Percentiles rank a stretch among this genome's conserved stretches.
Evolutionary conservation across 2,329 filamentous ascomycete species (phyloP).

Genomic region (Metarhizium album): DNA sequence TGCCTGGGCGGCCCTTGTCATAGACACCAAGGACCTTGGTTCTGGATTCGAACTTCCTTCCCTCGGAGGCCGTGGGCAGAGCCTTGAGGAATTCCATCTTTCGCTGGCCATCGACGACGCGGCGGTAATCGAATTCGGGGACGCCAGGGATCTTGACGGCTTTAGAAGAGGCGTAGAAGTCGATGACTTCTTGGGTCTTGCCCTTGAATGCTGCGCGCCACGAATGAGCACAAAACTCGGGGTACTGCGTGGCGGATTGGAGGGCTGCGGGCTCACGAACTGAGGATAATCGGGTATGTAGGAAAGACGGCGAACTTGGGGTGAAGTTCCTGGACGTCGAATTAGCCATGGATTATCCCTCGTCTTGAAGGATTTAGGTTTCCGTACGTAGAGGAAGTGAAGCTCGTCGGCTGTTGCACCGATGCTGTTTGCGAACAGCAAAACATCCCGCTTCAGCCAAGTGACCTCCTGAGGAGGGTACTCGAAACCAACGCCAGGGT

Average conservation of each 20-base stretch:
- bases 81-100: slow-evolving; percentile 67
- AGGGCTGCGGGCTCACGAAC: slow-evolving; percentile 31
- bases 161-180: slow-evolving; percentile 68
- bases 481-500: slow-evolving; percentile 61
- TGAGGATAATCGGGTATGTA: slow-evolving; percentile 73
- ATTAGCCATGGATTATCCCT: not conserved
- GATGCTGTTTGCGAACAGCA: slow-evolving; percentile 86
- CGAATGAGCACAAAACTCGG: not conserved
- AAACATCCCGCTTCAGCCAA: slow-evolving; percentile 79
- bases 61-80: slow-evolving; percentile 60
- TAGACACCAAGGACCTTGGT: slow-evolving; percentile 76
- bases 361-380: not conserved
- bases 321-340: slow-evolving; percentile 59
- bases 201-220: slow-evolving; percentile 57
- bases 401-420: slow-evolving; percentile 78
- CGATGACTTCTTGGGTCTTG: slow-evolving; percentile 62
- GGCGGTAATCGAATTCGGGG: slow-evolving; percentile 62
- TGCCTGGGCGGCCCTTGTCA: slow-evolving; percentile 78
- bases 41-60: slow-evolving; percentile 63
- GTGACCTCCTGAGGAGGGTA: slow-evolving; percentile 65
- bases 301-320: slow-evolving; percentile 82
- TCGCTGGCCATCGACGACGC: slow-evolving; percentile 76
- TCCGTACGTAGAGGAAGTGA: slow-evolving; percentile 77
- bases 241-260: not conserved
- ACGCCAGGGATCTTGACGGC: slow-evolving; percentile 60